Base-by-base conservation (phyloP, 1,284 basidiomycete species). In the Ceratobasidium sp. region DNA sequence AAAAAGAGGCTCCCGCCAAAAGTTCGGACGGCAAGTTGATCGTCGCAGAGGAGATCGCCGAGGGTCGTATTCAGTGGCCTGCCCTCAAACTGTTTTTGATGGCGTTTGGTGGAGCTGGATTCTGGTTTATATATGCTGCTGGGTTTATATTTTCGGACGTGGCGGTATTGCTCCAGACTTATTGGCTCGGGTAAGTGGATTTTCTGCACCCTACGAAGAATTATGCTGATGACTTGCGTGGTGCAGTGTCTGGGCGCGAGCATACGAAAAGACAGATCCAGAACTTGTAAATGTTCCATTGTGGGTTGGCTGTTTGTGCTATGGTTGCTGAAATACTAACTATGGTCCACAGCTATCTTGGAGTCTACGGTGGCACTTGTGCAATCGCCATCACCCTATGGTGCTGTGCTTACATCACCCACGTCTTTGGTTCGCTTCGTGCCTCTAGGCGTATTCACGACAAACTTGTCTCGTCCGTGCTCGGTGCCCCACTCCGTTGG, bases 401-500 rank as follows among this genome's bases (percentile, higher is more conserved):
- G 78, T 82, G 83, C 56, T 46, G 75, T 19, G 81, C 82, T 7
- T 82, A 85, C 59, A 79, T 85, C 5, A 76, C 84, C 29, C 87
- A 84, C 81, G 82, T 87, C 40, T 80, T 84, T 40, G 87, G 87
- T 8, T 82, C 85, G 59, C 80, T 88, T 69, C 82, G 85, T 17
- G 91, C 91, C 1, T 90, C 90, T 1, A 84, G 86, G 73, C 83
- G 82, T 25, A 87, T 93, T 9, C 92, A 93, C 80, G 80, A 83
- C 56, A 82, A 83, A 56, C 86, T 94, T 32, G 83, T 92, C n/a
- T 81, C 86, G 32, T 85, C 87, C 13, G 85, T 92, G 19, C 85
- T 92, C n/a, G 87, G 87, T 1, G 87, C 90, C 0, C 90, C 88
- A 6, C 82, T 90, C 76, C 84, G 85, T n/a, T 85, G 84, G 81